These are phyloP conservation scores for Silybum marianum DNA, from an alignment of 129 eudicot genomes.

Conservation along the genomic window DNA sequence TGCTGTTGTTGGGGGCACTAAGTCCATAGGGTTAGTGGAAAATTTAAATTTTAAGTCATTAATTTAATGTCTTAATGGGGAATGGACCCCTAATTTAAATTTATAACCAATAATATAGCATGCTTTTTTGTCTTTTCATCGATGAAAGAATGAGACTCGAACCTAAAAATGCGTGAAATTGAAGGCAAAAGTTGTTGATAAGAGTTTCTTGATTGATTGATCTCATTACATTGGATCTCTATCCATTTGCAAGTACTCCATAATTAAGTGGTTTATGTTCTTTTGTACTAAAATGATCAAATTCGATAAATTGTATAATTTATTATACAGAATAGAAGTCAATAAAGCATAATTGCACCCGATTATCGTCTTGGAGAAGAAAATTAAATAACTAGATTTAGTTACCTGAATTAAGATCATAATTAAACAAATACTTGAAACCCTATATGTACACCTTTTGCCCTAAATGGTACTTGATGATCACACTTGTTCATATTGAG, in stretches of 20 bases:
- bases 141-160: slow-evolving; percentile 20
- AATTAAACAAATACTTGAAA: not conserved
- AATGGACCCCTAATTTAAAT: slow-evolving; percentile 41
- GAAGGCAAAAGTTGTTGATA: slow-evolving; percentile 40
- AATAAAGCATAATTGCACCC: not conserved
- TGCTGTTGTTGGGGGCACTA: slow-evolving; percentile 85
- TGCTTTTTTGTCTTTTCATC: slow-evolving; percentile 28
- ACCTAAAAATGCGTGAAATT: slow-evolving; percentile 35
- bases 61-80: slow-evolving; percentile 36
- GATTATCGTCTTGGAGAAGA: not conserved
- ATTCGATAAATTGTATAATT: not conserved
- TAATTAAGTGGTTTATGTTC: slow-evolving; percentile 12
- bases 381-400: not conserved
- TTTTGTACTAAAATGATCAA: not conserved
- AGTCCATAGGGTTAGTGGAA: slow-evolving; percentile 71
- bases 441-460: not conserved
- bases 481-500: not conserved
- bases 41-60: slow-evolving; percentile 27
- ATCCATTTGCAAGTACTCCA: slow-evolving; percentile 1
- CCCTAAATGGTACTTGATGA: not conserved
- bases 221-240: slow-evolving; percentile 22
- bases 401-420: not conserved
- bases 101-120: slow-evolving; percentile 27
- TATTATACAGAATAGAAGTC: not conserved
- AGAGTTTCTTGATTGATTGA: slow-evolving; percentile 28